Percentiles rank a stretch among this genome's conserved stretches.
These are phyloP conservation scores for Sporodiniella umbellata DNA, from an alignment of 371 early-diverging fungal genomes.

Conservation along the genomic window DNA sequence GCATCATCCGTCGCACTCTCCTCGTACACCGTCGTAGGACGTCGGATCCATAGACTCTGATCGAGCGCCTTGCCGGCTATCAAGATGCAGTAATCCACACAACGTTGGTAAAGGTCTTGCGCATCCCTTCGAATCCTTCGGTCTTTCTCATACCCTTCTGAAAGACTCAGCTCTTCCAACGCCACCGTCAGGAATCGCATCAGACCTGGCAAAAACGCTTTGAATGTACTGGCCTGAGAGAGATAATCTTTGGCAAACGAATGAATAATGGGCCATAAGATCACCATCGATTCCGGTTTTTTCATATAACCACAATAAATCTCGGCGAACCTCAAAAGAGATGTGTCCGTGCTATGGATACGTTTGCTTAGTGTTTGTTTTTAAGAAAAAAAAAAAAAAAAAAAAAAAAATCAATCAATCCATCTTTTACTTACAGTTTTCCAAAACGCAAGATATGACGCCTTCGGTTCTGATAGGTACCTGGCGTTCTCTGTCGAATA, in stretches of 20 bases:
- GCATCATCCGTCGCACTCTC: conserved; percentile 22
- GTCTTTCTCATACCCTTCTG: conserved; percentile 53
- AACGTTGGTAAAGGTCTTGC: conserved; percentile 66
- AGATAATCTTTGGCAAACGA: conserved; percentile 66
- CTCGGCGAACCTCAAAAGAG: conserved; percentile 59
- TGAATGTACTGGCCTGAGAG: conserved; percentile 60
- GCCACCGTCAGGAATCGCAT: conserved; percentile 58
- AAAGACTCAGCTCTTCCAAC: conserved; percentile 50
- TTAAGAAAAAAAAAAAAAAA: too few relatives aligned
- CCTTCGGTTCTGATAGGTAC: conserved; percentile 35
- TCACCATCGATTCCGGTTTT: conserved; percentile 46
- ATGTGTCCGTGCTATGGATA: conserved; percentile 51
- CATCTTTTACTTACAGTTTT: conserved; percentile 57
- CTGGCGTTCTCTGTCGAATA: conserved; percentile 52
- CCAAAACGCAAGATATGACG: conserved; percentile 44
- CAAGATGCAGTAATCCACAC: conserved; percentile 74
- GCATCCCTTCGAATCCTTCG: conserved; percentile 64
- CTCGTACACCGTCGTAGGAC: conserved; percentile 41
- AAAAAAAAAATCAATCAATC: too few relatives aligned
- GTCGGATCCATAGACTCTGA: conserved; percentile 69
- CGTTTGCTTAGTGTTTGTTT: too few relatives aligned
- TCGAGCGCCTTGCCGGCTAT: conserved; percentile 78
- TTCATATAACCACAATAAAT: conserved; percentile 51
- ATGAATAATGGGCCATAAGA: conserved; percentile 65
- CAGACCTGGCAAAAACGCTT: conserved; percentile 53